Evolutionary conservation across 1,284 basidiomycete species (phyloP).

Genomic region (Microbotryum lychnidis-dioicae): DNA sequence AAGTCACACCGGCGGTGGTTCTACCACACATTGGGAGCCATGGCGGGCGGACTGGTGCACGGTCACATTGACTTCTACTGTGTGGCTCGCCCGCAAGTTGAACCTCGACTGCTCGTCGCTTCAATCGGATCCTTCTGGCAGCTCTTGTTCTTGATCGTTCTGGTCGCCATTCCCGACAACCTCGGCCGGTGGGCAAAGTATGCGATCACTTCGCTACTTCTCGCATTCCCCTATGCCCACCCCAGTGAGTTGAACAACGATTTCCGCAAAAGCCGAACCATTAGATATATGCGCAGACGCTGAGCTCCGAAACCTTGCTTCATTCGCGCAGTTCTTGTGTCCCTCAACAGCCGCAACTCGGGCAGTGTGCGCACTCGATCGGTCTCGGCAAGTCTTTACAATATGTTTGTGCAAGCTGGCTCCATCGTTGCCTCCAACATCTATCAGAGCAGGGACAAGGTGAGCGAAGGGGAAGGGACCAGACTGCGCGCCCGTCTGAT

Average conservation of each 20-base stretch:
- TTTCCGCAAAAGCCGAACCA: background rate
- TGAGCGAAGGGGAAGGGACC: too few species aligned
- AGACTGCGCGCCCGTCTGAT: too few species aligned
- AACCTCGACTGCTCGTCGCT: constrained; percentile 29
- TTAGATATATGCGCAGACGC: background rate
- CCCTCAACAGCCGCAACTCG: constrained; percentile 17
- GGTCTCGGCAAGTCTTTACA: constrained; percentile 27
- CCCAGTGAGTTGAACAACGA: constrained; percentile 1
- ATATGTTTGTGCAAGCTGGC: constrained; percentile 24
- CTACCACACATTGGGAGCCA: too few species aligned
- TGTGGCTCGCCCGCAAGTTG: constrained; percentile 31
- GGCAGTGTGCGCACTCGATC: constrained; percentile 26
- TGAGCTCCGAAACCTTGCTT: background rate
- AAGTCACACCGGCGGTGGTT: too few species aligned
- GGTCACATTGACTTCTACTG: too few species aligned
- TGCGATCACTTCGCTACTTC: constrained; percentile 9
- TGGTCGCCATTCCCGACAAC: constrained; percentile 8
- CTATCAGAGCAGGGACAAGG: constrained; percentile 16
- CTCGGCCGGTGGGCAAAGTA: constrained; percentile 22
- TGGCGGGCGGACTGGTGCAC: too few species aligned
- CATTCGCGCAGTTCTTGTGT: constrained; percentile 11
- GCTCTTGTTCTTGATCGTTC: constrained; percentile 15
- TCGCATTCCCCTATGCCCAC: constrained; percentile 23
- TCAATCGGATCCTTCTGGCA: constrained; percentile 21
- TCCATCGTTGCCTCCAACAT: constrained; percentile 4